Percentiles rank a stretch among this genome's conserved stretches.
Conservation (phyloP, 1,139 yeast genomes). For the Arxiozyma heterogenica region DNA sequence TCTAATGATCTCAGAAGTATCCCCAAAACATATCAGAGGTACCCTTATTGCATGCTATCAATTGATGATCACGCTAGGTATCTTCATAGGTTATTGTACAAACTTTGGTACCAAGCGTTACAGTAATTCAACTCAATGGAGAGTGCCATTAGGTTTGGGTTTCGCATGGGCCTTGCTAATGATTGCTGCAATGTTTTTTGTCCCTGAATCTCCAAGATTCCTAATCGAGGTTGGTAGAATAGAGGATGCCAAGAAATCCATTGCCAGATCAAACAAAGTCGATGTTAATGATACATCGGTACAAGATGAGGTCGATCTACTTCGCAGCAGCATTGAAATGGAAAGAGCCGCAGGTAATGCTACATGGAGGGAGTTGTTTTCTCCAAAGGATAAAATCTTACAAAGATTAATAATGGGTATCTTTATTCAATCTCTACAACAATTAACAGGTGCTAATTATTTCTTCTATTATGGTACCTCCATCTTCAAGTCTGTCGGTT, state of each 20-base stretch:
- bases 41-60: slow-evolving; percentile 11
- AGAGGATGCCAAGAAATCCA: slow-evolving; percentile 45
- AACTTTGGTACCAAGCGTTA: slow-evolving; percentile 12
- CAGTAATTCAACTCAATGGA: slow-evolving; percentile 12
- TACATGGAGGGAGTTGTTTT: slow-evolving; percentile 10
- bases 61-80: slow-evolving; percentile 13
- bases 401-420: slow-evolving; percentile 10
- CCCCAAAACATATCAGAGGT: slow-evolving; percentile 52
- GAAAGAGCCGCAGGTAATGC: slow-evolving; percentile 12
- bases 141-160: slow-evolving; percentile 12
- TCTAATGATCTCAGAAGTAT: slow-evolving; percentile 52
- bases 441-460: slow-evolving; percentile 13
- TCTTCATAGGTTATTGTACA: slow-evolving; percentile 13
- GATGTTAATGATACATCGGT: slow-evolving; percentile 12
- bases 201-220: slow-evolving; percentile 14
- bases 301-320: slow-evolving; percentile 8
- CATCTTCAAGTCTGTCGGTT: slow-evolving; percentile 12
- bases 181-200: slow-evolving; percentile 11
- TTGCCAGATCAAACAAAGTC: slow-evolving; percentile 51
- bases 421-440: slow-evolving; percentile 9
- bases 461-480: slow-evolving; percentile 14
- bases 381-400: slow-evolving; percentile 8
- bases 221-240: slow-evolving; percentile 9
- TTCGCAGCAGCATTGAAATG: slow-evolving; percentile 8
- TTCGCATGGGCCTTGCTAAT: slow-evolving; percentile 12